A percentile compares a stretch with the other conserved stretches of the same genome.
These are phyloP conservation scores for Pseudoscleropodium purum DNA, from an alignment of 225 moss, liverwort and hornwort species.

Conservation along the genomic window DNA sequence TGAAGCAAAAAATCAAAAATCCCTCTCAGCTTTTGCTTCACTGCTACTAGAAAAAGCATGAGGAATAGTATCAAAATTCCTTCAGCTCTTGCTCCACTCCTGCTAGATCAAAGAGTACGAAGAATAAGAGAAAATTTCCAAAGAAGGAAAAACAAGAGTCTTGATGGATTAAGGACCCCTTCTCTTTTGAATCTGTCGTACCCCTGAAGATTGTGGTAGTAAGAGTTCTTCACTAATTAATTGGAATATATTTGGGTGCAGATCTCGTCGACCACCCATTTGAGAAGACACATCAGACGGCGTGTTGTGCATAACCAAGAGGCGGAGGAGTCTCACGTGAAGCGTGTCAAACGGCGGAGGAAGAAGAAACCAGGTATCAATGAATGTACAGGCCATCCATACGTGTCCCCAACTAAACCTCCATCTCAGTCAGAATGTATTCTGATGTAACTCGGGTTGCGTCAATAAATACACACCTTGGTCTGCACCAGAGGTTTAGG, in stretches of 20 bases:
- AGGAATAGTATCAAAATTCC: not conserved
- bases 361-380: not conserved
- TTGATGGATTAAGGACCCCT: not conserved
- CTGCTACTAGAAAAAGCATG: not conserved
- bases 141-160: not conserved
- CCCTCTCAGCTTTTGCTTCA: not conserved
- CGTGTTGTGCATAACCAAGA: not conserved
- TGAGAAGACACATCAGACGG: conserved; percentile 10
- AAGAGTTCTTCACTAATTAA: not conserved
- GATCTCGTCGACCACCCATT: not conserved
- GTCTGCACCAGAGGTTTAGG: not conserved
- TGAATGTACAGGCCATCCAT: not conserved
- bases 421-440: not conserved
- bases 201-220: not conserved
- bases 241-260: not conserved
- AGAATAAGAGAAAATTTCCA: not conserved
- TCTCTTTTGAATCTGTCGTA: not conserved
- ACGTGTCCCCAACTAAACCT: not conserved
- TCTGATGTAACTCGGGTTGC: not conserved
- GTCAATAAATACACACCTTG: not conserved
- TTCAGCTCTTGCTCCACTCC: not conserved
- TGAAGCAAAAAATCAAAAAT: not conserved
- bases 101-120: not conserved
- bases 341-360: not conserved
- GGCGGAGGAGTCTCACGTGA: conserved; percentile 9